These are phyloP conservation scores for Gracilaria gracilis DNA, from an alignment of 23 red algal genomes.

Conservation along the genomic window DNA sequence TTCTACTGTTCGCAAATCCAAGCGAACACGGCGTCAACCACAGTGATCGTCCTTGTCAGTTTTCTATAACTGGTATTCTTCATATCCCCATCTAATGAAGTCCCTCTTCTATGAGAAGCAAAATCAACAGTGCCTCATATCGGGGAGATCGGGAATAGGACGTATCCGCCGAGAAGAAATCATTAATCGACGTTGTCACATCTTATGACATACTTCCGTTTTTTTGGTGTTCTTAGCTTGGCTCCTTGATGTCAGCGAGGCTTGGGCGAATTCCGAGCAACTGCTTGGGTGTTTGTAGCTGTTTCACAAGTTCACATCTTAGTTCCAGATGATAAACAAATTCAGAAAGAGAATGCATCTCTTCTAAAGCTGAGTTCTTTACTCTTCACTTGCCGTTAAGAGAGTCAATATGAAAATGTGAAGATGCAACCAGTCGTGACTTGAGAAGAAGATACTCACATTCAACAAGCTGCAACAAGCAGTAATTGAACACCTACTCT, in stretches of 20 bases:
- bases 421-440: no score
- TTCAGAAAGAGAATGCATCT: no score
- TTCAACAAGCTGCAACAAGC: no score
- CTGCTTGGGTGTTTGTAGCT: background rate
- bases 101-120: background rate
- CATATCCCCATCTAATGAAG: background rate
- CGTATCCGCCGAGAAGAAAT: background rate
- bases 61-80: background rate
- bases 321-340: no score
- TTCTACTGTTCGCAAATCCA: constrained; percentile 24
- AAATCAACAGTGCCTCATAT: background rate
- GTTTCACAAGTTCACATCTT: background rate
- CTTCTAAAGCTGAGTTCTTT: no score
- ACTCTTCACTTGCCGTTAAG: no score
- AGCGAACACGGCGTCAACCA: constrained; percentile 2
- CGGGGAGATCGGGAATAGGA: background rate
- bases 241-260: background rate
- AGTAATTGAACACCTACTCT: no score
- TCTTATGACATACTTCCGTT: background rate
- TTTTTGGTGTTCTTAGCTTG: background rate
- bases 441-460: no score
- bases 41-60: background rate
- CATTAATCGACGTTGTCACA: background rate
- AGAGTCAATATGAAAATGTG: no score
- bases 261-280: background rate